Evolutionary conservation across 495 filamentous ascomycete genomes (phyloP), one percentile per base, ranked within the genome.

Genomic region (Physcia stellaris): DNA sequence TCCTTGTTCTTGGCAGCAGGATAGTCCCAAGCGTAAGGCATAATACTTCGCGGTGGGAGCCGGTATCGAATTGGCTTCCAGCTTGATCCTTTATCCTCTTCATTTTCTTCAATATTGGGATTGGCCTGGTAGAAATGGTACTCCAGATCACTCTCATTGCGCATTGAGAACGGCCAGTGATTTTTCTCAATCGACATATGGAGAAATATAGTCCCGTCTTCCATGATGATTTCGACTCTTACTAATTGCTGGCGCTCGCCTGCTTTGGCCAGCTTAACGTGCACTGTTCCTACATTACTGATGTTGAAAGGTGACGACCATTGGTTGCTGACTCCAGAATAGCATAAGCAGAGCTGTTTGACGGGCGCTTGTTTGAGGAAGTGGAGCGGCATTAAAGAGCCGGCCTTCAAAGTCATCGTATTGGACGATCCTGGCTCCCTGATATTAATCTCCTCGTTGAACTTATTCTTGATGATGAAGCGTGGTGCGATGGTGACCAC

Each of bases 11-110:
- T 94, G n/a, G 86, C 84, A 4, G 90, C 86, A 2, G 90, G 90
- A 61, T 90, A 96, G 54, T 98, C 92, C 90, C 90, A 98, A 21
- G 90, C 88, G 54, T 98, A 98, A 4, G 92, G 88, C 90, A 98
- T 98, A 59, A 96, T 94, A 56, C 88, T 95, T 23, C 92, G 71
- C 5, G 86, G 76, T 3, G 90, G 90, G 11, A 98, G 70, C n/a
- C 87, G 81, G 55, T 98, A 98, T 27, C 83, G 67, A 45, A 96
- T 82, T 9, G 83, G 85, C 39, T 82, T 75, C 82, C 87, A 98
- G 4, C 83, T 80, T 35, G 79, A 83, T 19, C 63, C 62, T 28
- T 70, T 64, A 46, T 92, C 85, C 44, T 87, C 80, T 40, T 78
- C 75, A 34, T 80, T 80, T 38, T 94, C 88, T 45, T 94, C 88